Conservation (phyloP, 371 early-diverging fungal species). For the Lichtheimia ramosa region DNA sequence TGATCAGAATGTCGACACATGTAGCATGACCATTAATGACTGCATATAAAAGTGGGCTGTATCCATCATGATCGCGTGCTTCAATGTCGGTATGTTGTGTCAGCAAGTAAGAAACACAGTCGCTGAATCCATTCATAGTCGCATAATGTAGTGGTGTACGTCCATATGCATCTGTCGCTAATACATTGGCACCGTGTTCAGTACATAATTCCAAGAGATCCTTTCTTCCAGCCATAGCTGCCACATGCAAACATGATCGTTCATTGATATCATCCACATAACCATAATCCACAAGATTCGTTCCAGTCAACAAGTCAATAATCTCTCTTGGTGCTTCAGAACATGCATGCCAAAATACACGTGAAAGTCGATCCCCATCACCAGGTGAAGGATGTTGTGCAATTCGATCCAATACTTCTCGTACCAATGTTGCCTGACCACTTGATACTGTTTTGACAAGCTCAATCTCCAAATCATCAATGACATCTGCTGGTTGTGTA, state of each 20-base stretch:
- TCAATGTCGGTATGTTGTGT: constrained; percentile 58
- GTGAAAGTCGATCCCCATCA: constrained; percentile 59
- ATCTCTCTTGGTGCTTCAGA: constrained; percentile 62
- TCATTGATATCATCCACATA: constrained; percentile 92
- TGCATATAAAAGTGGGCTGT: constrained; percentile 83
- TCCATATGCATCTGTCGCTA: constrained; percentile 84
- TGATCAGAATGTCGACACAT: constrained; percentile 73
- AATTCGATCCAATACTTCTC: constrained; percentile 63
- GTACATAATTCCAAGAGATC: constrained; percentile 62
- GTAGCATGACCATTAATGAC: constrained; percentile 79
- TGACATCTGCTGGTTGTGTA: constrained; percentile 21
- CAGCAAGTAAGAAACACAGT: constrained; percentile 70
- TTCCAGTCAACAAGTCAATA: constrained; percentile 63
- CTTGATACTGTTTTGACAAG: constrained; percentile 55
- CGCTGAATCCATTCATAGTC: constrained; percentile 83
- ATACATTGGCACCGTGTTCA: constrained; percentile 59
- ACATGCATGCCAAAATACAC: constrained; percentile 85
- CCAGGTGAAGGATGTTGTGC: constrained; percentile 41
- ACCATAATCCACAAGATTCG: constrained; percentile 66
- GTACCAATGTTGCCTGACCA: constrained; percentile 48
- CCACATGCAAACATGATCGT: constrained; percentile 87
- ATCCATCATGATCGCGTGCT: constrained; percentile 87
- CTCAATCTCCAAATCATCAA: constrained; percentile 67
- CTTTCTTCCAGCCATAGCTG: constrained; percentile 76
- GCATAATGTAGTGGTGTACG: constrained; percentile 90